phyloP scores from a whole-genome alignment of 2,329 filamentous ascomycete species.

The Ascocoryne sarcoides region DNA sequence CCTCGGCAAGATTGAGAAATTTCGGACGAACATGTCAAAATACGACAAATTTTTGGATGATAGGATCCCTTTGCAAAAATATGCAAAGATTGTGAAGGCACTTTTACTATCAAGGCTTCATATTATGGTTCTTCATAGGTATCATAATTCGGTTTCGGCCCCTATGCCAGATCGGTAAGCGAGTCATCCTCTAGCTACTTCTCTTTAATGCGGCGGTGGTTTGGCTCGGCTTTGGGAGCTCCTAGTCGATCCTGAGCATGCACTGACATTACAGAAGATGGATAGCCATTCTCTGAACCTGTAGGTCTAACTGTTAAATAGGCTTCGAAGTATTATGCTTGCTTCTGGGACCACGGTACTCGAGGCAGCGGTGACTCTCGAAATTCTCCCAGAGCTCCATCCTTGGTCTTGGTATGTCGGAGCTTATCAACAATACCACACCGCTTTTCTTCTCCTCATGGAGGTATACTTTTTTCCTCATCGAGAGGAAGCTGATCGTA shows the following conservation, averaged over 20 bases:
- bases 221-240: no score
- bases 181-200: no score
- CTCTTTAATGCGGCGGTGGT: no score
- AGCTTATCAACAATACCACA: constrained; percentile 65
- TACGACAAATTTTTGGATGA: constrained; percentile 57
- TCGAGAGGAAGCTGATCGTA: constrained; percentile 48
- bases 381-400: constrained; percentile 41
- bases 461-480: constrained; percentile 47
- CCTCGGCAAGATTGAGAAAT: constrained; percentile 60
- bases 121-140: constrained; percentile 60
- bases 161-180: constrained; percentile 40
- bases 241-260: no score
- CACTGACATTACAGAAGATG: no score
- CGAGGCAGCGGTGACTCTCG: constrained; percentile 46
- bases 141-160: constrained; percentile 36
- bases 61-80: constrained; percentile 50
- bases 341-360: constrained; percentile 46
- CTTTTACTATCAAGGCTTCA: constrained; percentile 55
- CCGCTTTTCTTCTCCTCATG: constrained; percentile 57
- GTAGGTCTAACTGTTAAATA: constrained; percentile 15
- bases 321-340: constrained; percentile 55
- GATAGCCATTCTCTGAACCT: background rate
- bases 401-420: constrained; percentile 64
- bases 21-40: constrained; percentile 54
- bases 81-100: constrained; percentile 52